phyloP scores from a whole-genome alignment of 208 protist genomes.

The Crithidia brevicula region DNA sequence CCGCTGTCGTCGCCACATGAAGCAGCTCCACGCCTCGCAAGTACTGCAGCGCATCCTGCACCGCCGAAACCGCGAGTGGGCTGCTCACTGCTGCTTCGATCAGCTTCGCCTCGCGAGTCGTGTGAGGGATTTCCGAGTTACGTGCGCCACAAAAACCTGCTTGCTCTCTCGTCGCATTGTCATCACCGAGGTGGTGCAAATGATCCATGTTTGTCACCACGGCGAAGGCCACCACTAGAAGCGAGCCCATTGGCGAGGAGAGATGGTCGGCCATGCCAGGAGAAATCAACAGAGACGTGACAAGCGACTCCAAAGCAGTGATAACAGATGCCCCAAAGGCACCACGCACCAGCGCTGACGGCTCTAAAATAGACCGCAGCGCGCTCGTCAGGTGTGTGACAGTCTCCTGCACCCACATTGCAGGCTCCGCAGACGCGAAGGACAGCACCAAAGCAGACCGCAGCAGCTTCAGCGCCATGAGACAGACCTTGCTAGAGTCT shows the following conservation, averaged over 20 bases:
- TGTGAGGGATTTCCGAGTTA: neutral
- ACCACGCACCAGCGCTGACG: conserved; percentile 26
- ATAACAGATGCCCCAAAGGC: conserved; percentile 23
- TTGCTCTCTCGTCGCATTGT: neutral
- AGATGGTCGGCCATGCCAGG: conserved; percentile 27
- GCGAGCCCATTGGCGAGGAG: conserved; percentile 19
- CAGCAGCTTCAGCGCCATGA: conserved; percentile 61
- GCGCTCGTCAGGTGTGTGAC: conserved; percentile 32
- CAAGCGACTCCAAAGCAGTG: conserved; percentile 33
- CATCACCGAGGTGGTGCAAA: conserved; percentile 30
- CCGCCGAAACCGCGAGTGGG: conserved; percentile 26
- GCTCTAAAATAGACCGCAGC: conserved; percentile 38
- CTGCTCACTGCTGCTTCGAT: conserved; percentile 10
- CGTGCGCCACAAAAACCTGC: neutral
- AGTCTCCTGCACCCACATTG: conserved; percentile 38
- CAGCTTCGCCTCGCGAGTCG: conserved; percentile 10
- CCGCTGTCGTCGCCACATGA: conserved; percentile 57
- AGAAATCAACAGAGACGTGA: conserved; percentile 35
- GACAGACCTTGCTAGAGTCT: conserved; percentile 64
- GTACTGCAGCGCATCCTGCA: conserved; percentile 42
- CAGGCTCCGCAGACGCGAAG: conserved; percentile 26
- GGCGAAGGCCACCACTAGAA: conserved; percentile 41
- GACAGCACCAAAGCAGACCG: conserved; percentile 21
- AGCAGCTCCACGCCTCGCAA: conserved; percentile 65
- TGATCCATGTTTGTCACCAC: conserved; percentile 49